Evolutionary conservation across 2,329 filamentous ascomycete genomes (phyloP).

Genomic region (Trichoderma sp.): DNA sequence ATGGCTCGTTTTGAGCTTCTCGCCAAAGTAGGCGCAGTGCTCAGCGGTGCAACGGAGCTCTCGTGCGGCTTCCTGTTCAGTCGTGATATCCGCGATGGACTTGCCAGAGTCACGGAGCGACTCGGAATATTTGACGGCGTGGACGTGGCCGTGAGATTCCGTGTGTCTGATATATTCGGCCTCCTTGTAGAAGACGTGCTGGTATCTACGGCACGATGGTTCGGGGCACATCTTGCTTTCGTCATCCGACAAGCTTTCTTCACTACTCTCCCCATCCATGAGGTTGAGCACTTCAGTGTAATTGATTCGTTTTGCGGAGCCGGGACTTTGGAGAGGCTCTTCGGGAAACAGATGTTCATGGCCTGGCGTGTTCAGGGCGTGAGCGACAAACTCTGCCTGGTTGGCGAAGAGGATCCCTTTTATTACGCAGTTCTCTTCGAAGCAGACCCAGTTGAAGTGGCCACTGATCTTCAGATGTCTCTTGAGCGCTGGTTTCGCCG

Average conservation of each 20-base stretch:
- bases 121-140: conserved; percentile 27
- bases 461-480: conserved; percentile 30
- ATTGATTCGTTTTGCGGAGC: not conserved
- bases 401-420: not conserved
- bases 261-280: not conserved
- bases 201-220: conserved; percentile 30
- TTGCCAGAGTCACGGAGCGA: not conserved
- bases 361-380: not conserved
- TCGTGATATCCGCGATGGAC: not conserved
- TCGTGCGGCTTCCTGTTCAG: conserved; percentile 33
- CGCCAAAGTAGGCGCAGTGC: conserved; percentile 26
- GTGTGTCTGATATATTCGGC: conserved; percentile 30
- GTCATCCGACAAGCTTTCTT: not conserved
- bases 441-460: conserved; percentile 21
- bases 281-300: not conserved
- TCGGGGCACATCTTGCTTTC: conserved; percentile 16
- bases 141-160: conserved; percentile 24
- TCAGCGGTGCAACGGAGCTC: conserved; percentile 29
- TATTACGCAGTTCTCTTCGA: not conserved
- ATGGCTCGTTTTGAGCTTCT: conserved; percentile 19
- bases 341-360: not conserved
- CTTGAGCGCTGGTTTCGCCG: conserved; percentile 32
- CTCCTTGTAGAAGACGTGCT: conserved; percentile 15
- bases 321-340: not conserved
- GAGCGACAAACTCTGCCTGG: not conserved